Percentiles rank a stretch among this genome's conserved stretches.
phyloP scores from a whole-genome alignment of 75 land plant species.

The Ceratopteris richardii region DNA sequence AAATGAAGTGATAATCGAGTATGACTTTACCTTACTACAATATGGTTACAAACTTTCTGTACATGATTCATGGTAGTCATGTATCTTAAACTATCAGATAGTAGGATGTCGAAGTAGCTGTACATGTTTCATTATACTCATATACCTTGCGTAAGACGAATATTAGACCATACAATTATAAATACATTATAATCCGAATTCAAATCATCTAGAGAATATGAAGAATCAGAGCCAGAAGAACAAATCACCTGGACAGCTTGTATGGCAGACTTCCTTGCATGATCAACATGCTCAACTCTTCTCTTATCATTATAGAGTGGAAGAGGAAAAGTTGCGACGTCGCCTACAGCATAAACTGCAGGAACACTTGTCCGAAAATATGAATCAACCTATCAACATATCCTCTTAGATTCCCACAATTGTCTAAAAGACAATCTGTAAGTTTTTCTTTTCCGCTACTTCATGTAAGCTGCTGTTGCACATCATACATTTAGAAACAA shows the following conservation, averaged over 20 bases:
- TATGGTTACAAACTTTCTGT: too few relatives aligned
- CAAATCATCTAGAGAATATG: conserved; percentile 58
- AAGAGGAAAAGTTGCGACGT: conserved; percentile 88
- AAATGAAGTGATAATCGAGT: too few relatives aligned
- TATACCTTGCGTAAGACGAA: too few relatives aligned
- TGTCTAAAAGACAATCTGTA: conserved; percentile 1
- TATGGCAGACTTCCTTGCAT: conserved; percentile 92
- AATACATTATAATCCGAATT: too few relatives aligned
- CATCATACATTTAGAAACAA: conserved; percentile 47
- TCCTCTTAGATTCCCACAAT: too few relatives aligned
- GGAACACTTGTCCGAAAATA: conserved; percentile 80
- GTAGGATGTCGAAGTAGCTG: too few relatives aligned
- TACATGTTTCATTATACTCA: too few relatives aligned
- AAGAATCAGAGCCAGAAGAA: conserved; percentile 77
- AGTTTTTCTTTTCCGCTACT: conserved; percentile 93
- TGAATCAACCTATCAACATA: conserved; percentile 57
- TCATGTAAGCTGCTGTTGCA: conserved; percentile 84
- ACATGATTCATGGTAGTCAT: too few relatives aligned
- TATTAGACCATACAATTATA: too few relatives aligned
- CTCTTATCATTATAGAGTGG: conserved; percentile 66
- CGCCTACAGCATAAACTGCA: conserved; percentile 90
- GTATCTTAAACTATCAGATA: too few relatives aligned
- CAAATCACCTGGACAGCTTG: conserved; percentile 92
- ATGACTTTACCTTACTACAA: too few relatives aligned
- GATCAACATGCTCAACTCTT: conserved; percentile 98